Evolutionary conservation across 75 land plant species (phyloP), one percentile per base, ranked within the genome.

Genomic region (Adiantum capillusveneris): DNA sequence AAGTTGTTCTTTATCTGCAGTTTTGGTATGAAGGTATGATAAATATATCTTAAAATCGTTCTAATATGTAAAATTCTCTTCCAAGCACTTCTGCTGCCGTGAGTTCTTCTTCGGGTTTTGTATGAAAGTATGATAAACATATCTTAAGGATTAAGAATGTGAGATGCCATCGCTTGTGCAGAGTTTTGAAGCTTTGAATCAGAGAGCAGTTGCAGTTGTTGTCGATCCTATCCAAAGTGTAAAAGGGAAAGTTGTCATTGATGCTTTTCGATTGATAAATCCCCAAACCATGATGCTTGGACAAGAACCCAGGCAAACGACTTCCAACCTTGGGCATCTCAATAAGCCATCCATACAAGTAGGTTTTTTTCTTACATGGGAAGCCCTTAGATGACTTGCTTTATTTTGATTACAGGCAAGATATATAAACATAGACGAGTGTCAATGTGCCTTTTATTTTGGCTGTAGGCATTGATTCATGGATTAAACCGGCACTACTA

Each of bases 241-340:
- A 0, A 93, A 93, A 58, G 96, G 98, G 56, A 93, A 93, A 76
- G 98, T 89, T 21, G 98, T 93, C 50, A 93, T 93, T 57, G 98
- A 90, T 84, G 98, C 98, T 21, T 93, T 93, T 58, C 82, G 96
- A 5, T 64, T 90, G 57, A 93, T 93, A 59, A 89, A 93, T 44
- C 96, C 98, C 1, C 98, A 93, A 62, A 93, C 96, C 11, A 93
- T 93, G 98, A 89, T 89, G 98, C 84, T 93, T 57, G 98, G 96
- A 39, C 98, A 93, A 61, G 98, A 93, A 58, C 98, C 98, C 29
- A 60, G 98, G 5, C 98, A 90, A 68, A 90, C 98, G 51, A 93
- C 96, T 24, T 93, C 98, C 22, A 93, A 93, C 56, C 75, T 93
- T 55, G 98, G 98, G 11, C 91, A 93, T 74, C 80, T 93, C 42